phyloP scores from a whole-genome alignment of 495 filamentous ascomycete genomes.

The Cercophora sp. region DNA sequence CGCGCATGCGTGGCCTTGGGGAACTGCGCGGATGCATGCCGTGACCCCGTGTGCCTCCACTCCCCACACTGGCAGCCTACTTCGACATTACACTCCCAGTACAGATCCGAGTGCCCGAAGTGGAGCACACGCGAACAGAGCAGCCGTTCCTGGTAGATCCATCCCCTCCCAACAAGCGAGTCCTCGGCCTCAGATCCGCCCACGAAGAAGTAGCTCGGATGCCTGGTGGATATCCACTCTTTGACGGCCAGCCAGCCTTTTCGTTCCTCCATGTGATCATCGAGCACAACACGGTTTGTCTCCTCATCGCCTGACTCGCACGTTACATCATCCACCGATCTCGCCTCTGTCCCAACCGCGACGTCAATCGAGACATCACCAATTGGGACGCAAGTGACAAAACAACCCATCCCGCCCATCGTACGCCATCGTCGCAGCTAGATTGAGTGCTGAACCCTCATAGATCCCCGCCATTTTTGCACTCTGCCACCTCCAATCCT shows the following conservation, averaged over 20 bases:
- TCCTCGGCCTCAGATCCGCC: background rate
- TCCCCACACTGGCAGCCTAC: conserved; percentile 13
- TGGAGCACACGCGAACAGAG: conserved; percentile 14
- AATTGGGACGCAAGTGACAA: background rate
- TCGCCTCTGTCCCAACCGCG: too few species aligned
- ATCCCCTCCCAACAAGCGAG: conserved; percentile 5
- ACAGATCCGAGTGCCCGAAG: conserved; percentile 15
- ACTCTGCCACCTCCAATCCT: too few species aligned
- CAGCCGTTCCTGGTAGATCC: conserved; percentile 18
- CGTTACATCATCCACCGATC: too few species aligned
- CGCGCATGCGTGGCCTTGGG: background rate
- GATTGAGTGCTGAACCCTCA: conserved; percentile 20
- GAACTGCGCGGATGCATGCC: background rate
- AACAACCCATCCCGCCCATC: conserved; percentile 10
- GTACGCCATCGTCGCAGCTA: conserved; percentile 14
- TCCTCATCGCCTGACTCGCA: too few species aligned
- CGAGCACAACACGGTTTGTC: too few species aligned
- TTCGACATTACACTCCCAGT: conserved; percentile 7
- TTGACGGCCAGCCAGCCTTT: background rate
- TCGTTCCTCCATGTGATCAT: too few species aligned
- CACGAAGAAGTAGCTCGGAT: background rate
- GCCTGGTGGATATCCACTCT: background rate
- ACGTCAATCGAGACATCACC: too few species aligned
- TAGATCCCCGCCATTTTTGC: too few species aligned
- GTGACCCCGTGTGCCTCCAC: conserved; percentile 2